Percentiles rank a stretch among this genome's conserved stretches.
Conservation (phyloP, 106 monocot species). For the Allium fistulosum region DNA sequence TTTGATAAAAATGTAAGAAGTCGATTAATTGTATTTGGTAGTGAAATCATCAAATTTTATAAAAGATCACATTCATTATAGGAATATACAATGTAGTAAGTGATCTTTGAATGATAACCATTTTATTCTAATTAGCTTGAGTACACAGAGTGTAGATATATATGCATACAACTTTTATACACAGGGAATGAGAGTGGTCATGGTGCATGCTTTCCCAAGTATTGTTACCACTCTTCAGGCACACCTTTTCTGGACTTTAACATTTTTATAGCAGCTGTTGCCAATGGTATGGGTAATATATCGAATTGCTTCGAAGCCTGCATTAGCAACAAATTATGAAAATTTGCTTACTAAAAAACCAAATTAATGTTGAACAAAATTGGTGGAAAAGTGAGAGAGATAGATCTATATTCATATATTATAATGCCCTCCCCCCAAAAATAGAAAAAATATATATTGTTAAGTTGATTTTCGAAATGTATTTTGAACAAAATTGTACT, state of each 20-base stretch:
- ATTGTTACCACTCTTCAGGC: conserved; percentile 81
- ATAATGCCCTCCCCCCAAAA: too few species aligned
- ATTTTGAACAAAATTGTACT: too few species aligned
- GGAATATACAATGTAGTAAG: conserved; percentile 2
- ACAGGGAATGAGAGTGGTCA: background rate
- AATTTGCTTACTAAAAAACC: background rate
- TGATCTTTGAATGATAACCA: background rate
- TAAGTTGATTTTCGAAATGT: too few species aligned
- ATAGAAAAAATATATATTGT: too few species aligned
- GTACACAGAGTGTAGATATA: background rate
- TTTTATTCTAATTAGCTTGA: background rate
- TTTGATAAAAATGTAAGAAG: too few species aligned
- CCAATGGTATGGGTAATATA: conserved; percentile 73
- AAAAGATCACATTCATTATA: conserved; percentile 1
- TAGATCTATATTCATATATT: too few species aligned
- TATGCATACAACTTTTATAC: background rate
- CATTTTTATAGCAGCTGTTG: conserved; percentile 50
- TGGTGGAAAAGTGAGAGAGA: too few species aligned
- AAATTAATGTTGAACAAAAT: background rate
- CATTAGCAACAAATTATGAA: background rate
- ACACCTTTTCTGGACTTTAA: conserved; percentile 64
- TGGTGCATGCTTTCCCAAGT: conserved; percentile 19
- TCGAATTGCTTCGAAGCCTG: conserved; percentile 85
- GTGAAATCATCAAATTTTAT: background rate
- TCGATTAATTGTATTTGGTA: too few species aligned